Evolutionary conservation across 2,329 filamentous ascomycete genomes (phyloP), one percentile per base, ranked within the genome.

Genomic region (Tolypocladium album): DNA sequence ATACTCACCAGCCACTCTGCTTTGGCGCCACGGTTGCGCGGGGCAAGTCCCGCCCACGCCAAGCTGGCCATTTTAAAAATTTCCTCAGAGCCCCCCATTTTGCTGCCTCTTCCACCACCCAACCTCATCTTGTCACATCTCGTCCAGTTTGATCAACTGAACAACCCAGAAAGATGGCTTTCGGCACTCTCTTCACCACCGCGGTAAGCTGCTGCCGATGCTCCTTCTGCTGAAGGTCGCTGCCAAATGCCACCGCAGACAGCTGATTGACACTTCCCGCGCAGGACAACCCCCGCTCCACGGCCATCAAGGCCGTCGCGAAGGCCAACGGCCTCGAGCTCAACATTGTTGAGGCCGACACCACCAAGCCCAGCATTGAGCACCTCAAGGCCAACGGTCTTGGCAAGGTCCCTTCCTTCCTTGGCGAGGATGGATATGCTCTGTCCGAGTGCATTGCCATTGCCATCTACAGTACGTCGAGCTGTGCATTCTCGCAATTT

Each of bases 271-370:
- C 5, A 36, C 47, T 34, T 59, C 62, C 63, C 63, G 64, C 63
- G 62, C 74, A 97, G 92, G 85, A 83, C 75, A 96, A 97, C 85
- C 82, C 89, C 78, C 92, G 93, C 82, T 89, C 88, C 77, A 89
- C 88, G 72, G 87, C 88, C 76, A 89, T 96, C 78, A 86, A 88
- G 76, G 92, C 90, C 71, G 90, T 97, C 74, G 94, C 94, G 71
- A 97, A 99, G 88, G 92, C 91, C 81, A 97, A 97, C 81, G 87
- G 89, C 76, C 85, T 99, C 74, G 92, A 97, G 67, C 78, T 99
- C 70, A 91, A 97, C 79, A 78, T 92, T 67, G 88, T 94, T 68
- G 79, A 89, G 70, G 88, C 86, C 65, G 80, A 88, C 74, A 81
- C 84, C 64, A 77, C 76, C 66, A 87, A 86, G 71, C 78, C 88